Conservation (phyloP, 352 stramenopile species). For the Globisporangium cylindrosporum region DNA sequence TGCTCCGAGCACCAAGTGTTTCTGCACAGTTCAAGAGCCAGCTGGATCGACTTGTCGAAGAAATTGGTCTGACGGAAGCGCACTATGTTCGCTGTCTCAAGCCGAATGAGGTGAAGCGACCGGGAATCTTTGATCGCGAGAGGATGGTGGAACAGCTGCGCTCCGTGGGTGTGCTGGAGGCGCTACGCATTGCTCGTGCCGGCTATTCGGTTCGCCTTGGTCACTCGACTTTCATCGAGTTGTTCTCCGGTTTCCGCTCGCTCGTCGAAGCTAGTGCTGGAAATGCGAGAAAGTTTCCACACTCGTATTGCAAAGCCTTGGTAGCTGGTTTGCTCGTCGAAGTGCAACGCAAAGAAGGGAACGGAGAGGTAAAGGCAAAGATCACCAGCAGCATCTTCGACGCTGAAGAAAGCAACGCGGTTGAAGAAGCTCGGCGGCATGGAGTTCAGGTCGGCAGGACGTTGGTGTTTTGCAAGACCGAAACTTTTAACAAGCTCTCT, state of each 20-base stretch:
- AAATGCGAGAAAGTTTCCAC: slow-evolving; percentile 27
- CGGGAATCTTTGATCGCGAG: slow-evolving; percentile 59
- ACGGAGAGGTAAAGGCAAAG: not conserved
- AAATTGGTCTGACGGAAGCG: slow-evolving; percentile 94
- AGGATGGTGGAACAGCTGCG: slow-evolving; percentile 97
- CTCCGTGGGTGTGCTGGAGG: slow-evolving; percentile 96
- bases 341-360: slow-evolving; percentile 9
- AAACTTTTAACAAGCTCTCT: slow-evolving; percentile 51
- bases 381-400: slow-evolving; percentile 9
- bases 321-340: slow-evolving; percentile 9
- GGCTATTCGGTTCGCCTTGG: slow-evolving; percentile 95
- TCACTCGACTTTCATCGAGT: slow-evolving; percentile 89
- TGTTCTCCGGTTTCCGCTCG: slow-evolving; percentile 63
- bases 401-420: not conserved
- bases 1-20: slow-evolving; percentile 68
- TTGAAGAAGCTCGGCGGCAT: slow-evolving; percentile 17
- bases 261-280: slow-evolving; percentile 24
- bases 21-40: slow-evolving; percentile 93
- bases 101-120: slow-evolving; percentile 92
- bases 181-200: slow-evolving; percentile 92
- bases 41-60: slow-evolving; percentile 90
- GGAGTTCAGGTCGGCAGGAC: slow-evolving; percentile 62
- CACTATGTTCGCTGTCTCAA: slow-evolving; percentile 99
- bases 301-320: slow-evolving; percentile 18
- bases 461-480: slow-evolving; percentile 64